Evolutionary conservation across 2,329 filamentous ascomycete genomes (phyloP), one percentile per base, ranked within the genome.

Genomic region (Teratosphaeria epicoccoides): DNA sequence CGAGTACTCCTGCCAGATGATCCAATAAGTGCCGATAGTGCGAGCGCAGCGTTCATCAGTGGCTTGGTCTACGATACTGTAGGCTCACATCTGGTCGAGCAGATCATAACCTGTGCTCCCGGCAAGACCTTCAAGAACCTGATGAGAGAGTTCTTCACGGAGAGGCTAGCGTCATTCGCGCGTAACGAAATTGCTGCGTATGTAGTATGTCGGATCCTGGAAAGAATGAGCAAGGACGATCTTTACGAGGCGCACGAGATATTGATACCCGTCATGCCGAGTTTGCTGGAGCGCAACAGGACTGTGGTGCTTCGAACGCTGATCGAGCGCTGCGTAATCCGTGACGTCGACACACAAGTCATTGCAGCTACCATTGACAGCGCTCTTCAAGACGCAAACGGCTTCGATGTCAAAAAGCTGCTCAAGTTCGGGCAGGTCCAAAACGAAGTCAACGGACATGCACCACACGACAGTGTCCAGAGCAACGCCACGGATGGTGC

Each of bases 171-270:
- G 22, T 86, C 82, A 37, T 79, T 95, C 53, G 81, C 91, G 5
- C 84, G 89, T 52, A 97, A 97, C 66, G 90, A 95, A 61, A 86
- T 90, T 47, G 89, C 93, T 5, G 85, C 83, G 23, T 97, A 95
- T 63, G 86, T 94, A 0, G 88, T 88, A 20, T 86, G 90, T 59
- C 81, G 83, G 52, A 83, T 94, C 3, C 73, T 98, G 43, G 87
- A 88, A 65, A 81, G 93, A 50, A 75, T 97, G 10, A 85, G 87
- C 67, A 90, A 88, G 64, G 88, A 95, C 54, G 89, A 96, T 63
- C 76, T 98, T 7, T 76, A 83, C 43, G 80, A 81, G 51, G 87
- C 86, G 0, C 79, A 89, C 51, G 75, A 82, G 47, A 77, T 83
- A 61, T 85, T 95, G 51, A 68, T 84, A 3, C 84, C 88, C 0